phyloP scores from a whole-genome alignment of 2,329 filamentous ascomycete species.

The Ophiostoma sp. region DNA sequence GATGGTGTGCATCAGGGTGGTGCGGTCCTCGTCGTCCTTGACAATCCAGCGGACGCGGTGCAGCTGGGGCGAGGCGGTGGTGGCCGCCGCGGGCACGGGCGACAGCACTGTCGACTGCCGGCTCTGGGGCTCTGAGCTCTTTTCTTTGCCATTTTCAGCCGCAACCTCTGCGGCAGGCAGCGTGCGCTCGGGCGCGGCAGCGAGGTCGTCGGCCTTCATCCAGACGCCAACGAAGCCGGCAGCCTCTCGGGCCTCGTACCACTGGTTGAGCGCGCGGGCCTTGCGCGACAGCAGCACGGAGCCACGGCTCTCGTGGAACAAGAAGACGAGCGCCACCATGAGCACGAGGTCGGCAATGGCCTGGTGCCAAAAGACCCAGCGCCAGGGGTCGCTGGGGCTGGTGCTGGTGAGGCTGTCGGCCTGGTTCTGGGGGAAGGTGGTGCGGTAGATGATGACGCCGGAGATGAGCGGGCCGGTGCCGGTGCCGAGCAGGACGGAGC shows the following conservation, averaged over 20 bases:
- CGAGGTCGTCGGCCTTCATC: slow-evolving; percentile 27
- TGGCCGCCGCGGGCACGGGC: slow-evolving; percentile 18
- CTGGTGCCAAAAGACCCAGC: slow-evolving; percentile 88
- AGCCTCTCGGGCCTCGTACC: slow-evolving; percentile 68
- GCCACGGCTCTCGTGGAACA: slow-evolving; percentile 78
- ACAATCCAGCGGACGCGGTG: slow-evolving; percentile 73
- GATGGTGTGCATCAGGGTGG: slow-evolving; percentile 64
- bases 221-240: slow-evolving; percentile 53
- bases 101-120: background rate
- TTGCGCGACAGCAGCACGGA: slow-evolving; percentile 74
- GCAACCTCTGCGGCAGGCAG: slow-evolving; percentile 19
- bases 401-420: slow-evolving; percentile 30
- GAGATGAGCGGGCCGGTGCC: slow-evolving; percentile 70
- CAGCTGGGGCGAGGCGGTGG: slow-evolving; percentile 23
- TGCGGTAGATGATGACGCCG: slow-evolving; percentile 61
- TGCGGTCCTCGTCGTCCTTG: slow-evolving; percentile 69
- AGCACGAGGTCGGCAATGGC: slow-evolving; percentile 62
- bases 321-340: slow-evolving; percentile 57
- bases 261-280: slow-evolving; percentile 66
- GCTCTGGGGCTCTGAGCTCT: background rate
- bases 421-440: slow-evolving; percentile 34
- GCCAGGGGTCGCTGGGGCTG: slow-evolving; percentile 49
- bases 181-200: slow-evolving; percentile 4
- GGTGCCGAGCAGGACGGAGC: slow-evolving; percentile 69
- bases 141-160: background rate